phyloP scores from a whole-genome alignment of 176 grass and related monocot species.

The Carex pumila region DNA sequence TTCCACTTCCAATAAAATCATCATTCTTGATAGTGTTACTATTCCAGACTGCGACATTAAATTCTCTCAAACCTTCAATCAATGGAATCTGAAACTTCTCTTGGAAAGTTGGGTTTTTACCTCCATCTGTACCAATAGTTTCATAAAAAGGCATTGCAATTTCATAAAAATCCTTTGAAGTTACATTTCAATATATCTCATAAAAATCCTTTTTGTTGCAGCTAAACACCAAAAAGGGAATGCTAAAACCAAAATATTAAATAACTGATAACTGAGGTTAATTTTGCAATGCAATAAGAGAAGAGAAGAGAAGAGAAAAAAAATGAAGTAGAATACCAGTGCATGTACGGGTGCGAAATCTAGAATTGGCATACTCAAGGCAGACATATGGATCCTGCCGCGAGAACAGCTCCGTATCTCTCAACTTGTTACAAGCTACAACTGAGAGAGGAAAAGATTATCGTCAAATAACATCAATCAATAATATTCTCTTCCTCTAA shows the following conservation, averaged over 20 bases:
- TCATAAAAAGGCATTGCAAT: neutral
- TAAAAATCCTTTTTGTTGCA: too few species aligned
- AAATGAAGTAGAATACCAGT: slow-evolving; percentile 36
- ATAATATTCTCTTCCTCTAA: too few species aligned
- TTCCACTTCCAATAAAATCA: slow-evolving; percentile 67
- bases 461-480: too few species aligned
- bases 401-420: slow-evolving; percentile 76
- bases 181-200: neutral
- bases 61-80: slow-evolving; percentile 72
- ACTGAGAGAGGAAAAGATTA: slow-evolving; percentile 26
- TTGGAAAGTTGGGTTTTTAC: slow-evolving; percentile 64
- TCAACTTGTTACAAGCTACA: slow-evolving; percentile 61
- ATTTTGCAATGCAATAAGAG: neutral
- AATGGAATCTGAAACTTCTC: slow-evolving; percentile 81
- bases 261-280: neutral
- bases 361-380: slow-evolving; percentile 66
- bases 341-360: slow-evolving; percentile 69
- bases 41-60: slow-evolving; percentile 53
- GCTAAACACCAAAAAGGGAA: neutral
- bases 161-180: neutral
- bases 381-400: slow-evolving; percentile 88
- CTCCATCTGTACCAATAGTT: slow-evolving; percentile 51
- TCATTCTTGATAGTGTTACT: slow-evolving; percentile 72
- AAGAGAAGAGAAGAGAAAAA: neutral
- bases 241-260: neutral